Percentiles rank a stretch among this genome's conserved stretches.
These are phyloP conservation scores for Ulmus americana DNA, from an alignment of 331 rosid species.

Conservation along the genomic window DNA sequence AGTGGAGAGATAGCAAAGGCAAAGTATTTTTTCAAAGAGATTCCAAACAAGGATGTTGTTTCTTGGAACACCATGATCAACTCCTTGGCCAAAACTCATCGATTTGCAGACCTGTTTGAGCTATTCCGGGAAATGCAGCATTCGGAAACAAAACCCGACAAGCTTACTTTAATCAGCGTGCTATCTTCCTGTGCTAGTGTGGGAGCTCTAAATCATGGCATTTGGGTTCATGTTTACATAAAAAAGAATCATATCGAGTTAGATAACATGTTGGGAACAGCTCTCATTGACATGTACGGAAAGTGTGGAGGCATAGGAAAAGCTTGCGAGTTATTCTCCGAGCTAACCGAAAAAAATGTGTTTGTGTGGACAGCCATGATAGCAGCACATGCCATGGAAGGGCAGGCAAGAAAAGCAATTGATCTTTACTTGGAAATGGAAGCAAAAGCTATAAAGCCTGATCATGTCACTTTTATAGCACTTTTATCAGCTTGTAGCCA, in stretches of 20 bases:
- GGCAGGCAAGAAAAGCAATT: conserved; percentile 29
- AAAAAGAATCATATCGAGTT: conserved; percentile 28
- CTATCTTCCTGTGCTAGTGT: conserved; percentile 33
- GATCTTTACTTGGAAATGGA: conserved; percentile 31
- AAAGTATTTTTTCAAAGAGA: conserved; percentile 25
- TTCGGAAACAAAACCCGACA: conserved; percentile 22
- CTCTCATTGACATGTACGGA: conserved; percentile 41
- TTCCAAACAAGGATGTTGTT: conserved; percentile 35
- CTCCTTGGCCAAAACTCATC: conserved; percentile 13
- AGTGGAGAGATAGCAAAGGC: conserved; percentile 27
- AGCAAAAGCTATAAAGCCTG: conserved; percentile 22
- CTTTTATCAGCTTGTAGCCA: conserved; percentile 33
- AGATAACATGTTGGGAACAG: conserved; percentile 36
- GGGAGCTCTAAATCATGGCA: conserved; percentile 38
- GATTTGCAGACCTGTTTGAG: conserved; percentile 20
- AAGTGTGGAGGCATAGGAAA: conserved; percentile 30
- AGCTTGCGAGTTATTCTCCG: conserved; percentile 19
- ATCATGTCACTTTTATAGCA: conserved; percentile 25
- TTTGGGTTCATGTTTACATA: conserved; percentile 36
- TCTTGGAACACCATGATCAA: conserved; percentile 40
- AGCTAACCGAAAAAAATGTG: conserved; percentile 20
- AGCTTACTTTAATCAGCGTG: conserved; percentile 31
- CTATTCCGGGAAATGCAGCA: conserved; percentile 31
- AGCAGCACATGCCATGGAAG: conserved; percentile 33
- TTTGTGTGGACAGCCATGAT: conserved; percentile 31